Evolutionary conservation across 2,329 filamentous ascomycete species (phyloP).

Genomic region (Aureobasidium sp.): DNA sequence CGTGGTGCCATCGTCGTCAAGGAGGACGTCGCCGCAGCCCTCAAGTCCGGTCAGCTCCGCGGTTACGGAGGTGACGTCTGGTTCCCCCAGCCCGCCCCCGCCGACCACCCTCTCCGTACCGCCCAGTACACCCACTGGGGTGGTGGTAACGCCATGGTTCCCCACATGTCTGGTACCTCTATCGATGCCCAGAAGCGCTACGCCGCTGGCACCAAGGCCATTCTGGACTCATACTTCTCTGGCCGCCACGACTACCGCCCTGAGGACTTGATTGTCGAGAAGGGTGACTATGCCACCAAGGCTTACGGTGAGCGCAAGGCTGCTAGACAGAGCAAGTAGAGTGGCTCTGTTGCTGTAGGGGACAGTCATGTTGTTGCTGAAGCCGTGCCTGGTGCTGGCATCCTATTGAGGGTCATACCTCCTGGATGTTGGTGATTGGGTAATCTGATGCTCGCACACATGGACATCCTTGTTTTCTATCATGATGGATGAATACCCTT

Average conservation of each 20-base stretch:
- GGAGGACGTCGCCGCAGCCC: constrained; percentile 91
- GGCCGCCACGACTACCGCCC: constrained; percentile 81
- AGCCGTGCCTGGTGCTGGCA: constrained; percentile 1
- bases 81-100: constrained; percentile 95
- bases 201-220: constrained; percentile 59
- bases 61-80: constrained; percentile 86
- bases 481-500: constrained; percentile 7
- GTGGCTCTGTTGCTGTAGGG: background rate
- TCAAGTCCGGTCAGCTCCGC: constrained; percentile 83
- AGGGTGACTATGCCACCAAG: constrained; percentile 91
- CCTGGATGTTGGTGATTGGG: constrained; percentile 2
- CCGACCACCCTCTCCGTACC: constrained; percentile 85
- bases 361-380: constrained; percentile 1
- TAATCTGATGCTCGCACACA: too few species aligned
- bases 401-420: constrained; percentile 3
- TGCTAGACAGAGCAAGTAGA: constrained; percentile 42
- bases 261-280: constrained; percentile 83
- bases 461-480: background rate
- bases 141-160: constrained; percentile 96
- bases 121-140: constrained; percentile 83
- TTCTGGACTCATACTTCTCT: constrained; percentile 83
- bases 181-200: constrained; percentile 86
- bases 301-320: constrained; percentile 54
- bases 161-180: constrained; percentile 98
- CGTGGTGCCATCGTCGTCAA: constrained; percentile 99